Evolutionary conservation across 345 rosid genomes (phyloP).

Genomic region (Eutrema heterophyllum): DNA sequence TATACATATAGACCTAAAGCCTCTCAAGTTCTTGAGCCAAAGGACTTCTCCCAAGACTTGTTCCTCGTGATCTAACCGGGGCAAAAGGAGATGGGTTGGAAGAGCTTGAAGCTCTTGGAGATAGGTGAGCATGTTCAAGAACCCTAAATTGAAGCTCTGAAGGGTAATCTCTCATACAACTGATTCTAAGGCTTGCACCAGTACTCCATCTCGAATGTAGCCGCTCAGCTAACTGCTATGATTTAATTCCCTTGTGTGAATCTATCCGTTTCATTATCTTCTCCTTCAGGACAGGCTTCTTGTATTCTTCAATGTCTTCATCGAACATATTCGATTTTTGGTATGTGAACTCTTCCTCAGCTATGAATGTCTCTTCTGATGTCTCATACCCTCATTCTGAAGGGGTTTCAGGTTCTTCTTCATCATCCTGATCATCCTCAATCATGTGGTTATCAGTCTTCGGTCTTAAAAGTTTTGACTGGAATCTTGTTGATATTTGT

Average conservation of each 20-base stretch:
- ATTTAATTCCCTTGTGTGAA: constrained; percentile 65
- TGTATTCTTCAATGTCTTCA: constrained; percentile 49
- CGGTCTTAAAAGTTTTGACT: no score
- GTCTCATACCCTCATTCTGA: constrained; percentile 66
- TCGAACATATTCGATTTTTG: constrained; percentile 58
- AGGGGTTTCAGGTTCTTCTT: constrained; percentile 37
- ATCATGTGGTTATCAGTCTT: no score
- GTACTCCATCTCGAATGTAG: constrained; percentile 81
- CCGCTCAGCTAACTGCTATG: constrained; percentile 76
- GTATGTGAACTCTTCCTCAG: constrained; percentile 69
- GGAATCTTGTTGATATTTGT: no score
- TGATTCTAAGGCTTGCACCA: constrained; percentile 89
- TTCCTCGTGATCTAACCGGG: constrained; percentile 21
- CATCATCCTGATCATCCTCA: no score
- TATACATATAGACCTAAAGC: constrained; percentile 1
- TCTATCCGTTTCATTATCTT: constrained; percentile 70
- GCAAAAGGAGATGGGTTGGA: constrained; percentile 28
- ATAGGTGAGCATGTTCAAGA: constrained; percentile 65
- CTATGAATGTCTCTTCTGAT: constrained; percentile 56
- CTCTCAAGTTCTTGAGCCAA: constrained; percentile 28
- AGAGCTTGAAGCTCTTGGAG: constrained; percentile 48
- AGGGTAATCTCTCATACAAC: constrained; percentile 96
- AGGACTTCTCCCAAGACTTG: constrained; percentile 35
- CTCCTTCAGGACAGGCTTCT: constrained; percentile 54
- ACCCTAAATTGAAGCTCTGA: constrained; percentile 65